Base-by-base conservation (phyloP, 805 yeast species). In the Pichia manshurica region DNA sequence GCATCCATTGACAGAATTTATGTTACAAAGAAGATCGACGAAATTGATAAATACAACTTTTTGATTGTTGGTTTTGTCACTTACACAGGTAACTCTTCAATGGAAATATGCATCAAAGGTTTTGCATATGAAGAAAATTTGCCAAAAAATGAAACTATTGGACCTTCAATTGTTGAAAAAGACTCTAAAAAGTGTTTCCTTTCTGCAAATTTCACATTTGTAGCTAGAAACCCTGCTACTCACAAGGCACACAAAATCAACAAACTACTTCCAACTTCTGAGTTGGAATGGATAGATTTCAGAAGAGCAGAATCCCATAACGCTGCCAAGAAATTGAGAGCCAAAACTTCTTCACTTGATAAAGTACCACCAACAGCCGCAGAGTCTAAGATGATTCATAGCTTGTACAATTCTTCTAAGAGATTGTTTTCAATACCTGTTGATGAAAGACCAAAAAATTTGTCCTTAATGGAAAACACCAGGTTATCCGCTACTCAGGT, bases 31-130 rank as follows among this genome's bases (percentile, higher is more conserved):
- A 82, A 88, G 56, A 78, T 89, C 36, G 96, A 88, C 58, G 87
- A 83, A 57, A 79, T 89, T 52, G 72, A 74, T 47, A 78, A 80
- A 53, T 83, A 77, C 66, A 87, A 88, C 66, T 82, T 91, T 57
- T 75, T 88, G 25, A 68, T 90, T 51, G 89, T 93, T 28, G 98
- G 98, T n/a, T 74, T 82, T 44, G 96, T 89, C 38, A 82, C 95
- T 8, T 90, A 95, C 87, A 90, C 96, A 0, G 98, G 98, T 50
- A 73, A 87, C 51, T 86, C 96, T 1, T 89, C 96, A 1, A 90
- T 90, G 96, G 97, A 90, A 67, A 90, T 90, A 60, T 78, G 89
- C 41, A 93, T 90, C 57, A 84, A 81, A 60, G 98, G 96, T 2
- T 85, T 87, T 53, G 81, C 95, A 3, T 81, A 80, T 47, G 81